phyloP scores from a whole-genome alignment of 768 basidiomycete genomes.

The Pleurotus cornucopiae region DNA sequence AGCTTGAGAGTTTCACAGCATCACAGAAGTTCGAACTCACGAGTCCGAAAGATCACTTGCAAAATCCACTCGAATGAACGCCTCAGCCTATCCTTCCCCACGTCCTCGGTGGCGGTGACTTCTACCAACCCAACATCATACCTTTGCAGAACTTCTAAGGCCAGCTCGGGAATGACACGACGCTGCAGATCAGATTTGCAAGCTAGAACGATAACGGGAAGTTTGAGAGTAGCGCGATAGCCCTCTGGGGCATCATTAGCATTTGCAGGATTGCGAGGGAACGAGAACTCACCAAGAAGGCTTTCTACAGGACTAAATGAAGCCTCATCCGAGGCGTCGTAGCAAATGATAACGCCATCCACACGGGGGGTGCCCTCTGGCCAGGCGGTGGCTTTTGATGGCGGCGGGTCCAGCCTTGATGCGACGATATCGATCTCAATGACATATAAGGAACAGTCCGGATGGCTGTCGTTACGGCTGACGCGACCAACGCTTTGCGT shows the following conservation, averaged over 20 bases:
- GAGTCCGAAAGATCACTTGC: conserved; percentile 55
- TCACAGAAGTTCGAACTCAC: conserved; percentile 15
- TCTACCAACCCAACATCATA: conserved; percentile 81
- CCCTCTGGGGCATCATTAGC: conserved; percentile 38
- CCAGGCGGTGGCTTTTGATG: conserved; percentile 31
- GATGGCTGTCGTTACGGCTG: conserved; percentile 29
- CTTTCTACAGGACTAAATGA: conserved; percentile 67
- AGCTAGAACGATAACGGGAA: conserved; percentile 73
- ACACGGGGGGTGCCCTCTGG: conserved; percentile 54
- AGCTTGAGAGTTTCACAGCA: not conserved
- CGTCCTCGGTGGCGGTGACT: conserved; percentile 52
- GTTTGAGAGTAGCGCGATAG: conserved; percentile 46
- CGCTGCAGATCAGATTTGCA: conserved; percentile 78
- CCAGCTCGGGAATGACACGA: conserved; percentile 53
- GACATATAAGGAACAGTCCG: conserved; percentile 43
- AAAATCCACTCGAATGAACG: conserved; percentile 73
- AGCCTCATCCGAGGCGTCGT: conserved; percentile 59
- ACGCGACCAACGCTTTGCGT: conserved; percentile 30
- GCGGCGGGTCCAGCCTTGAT: conserved; percentile 24
- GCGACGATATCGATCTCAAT: conserved; percentile 50
- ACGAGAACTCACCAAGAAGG: conserved; percentile 59
- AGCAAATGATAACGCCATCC: conserved; percentile 84
- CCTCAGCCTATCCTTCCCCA: conserved; percentile 69
- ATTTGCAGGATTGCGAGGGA: not conserved
- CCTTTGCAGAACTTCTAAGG: conserved; percentile 42